These are phyloP conservation scores for Acanthamoeba castellanii DNA, from an alignment of 208 protist species.

Conservation along the genomic window DNA sequence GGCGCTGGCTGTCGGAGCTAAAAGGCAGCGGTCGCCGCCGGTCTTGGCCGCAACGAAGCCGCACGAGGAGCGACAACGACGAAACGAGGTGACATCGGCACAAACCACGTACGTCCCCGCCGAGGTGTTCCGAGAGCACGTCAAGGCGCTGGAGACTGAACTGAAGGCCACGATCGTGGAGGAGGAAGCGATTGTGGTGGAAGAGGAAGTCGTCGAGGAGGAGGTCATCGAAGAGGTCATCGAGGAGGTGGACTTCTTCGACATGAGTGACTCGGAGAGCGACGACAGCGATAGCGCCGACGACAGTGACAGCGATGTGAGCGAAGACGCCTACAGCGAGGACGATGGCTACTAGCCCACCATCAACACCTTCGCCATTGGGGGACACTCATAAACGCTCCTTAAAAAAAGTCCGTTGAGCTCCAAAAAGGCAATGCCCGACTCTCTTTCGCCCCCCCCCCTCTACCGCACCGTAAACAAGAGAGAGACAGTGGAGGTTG, in stretches of 20 bases:
- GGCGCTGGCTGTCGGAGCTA: not conserved
- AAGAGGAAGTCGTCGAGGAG: not conserved
- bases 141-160: not conserved
- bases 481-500: too few relatives aligned
- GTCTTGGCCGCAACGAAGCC: not conserved
- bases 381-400: not conserved
- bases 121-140: conserved; percentile 33
- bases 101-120: not conserved
- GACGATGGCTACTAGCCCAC: conserved; percentile 2
- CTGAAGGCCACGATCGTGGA: not conserved
- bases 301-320: not conserved
- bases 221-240: not conserved
- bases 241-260: conserved; percentile 1
- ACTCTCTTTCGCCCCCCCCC: too few relatives aligned
- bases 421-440: not conserved
- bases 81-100: conserved; percentile 7
- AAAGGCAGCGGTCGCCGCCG: not conserved
- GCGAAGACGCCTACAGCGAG: conserved; percentile 38
- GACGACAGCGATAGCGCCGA: conserved; percentile 64
- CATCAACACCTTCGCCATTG: not conserved
- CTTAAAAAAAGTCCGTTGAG: not conserved
- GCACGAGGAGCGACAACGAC: not conserved
- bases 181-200: not conserved
- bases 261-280: conserved; percentile 41
- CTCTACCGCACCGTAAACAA: too few relatives aligned